Conservation (phyloP, 306 rosid species). For the Lathyrus tuberosus region DNA sequence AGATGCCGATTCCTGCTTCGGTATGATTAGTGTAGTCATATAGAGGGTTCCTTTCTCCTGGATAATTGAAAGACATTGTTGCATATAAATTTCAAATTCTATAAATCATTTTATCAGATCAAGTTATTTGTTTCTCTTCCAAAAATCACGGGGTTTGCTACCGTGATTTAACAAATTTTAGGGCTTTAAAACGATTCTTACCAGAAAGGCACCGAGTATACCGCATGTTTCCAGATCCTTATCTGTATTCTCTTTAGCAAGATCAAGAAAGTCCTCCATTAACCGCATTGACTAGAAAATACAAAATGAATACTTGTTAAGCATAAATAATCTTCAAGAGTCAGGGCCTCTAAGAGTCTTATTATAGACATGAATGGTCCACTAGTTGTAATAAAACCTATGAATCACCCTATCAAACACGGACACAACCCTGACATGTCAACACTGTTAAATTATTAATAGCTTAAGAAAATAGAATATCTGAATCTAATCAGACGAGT, state of each 20-base stretch:
- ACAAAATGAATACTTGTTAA: conserved; percentile 34
- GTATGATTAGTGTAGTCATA: conserved; percentile 78
- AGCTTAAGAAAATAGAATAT: neutral
- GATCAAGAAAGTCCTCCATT: conserved; percentile 77
- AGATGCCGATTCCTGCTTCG: conserved; percentile 89
- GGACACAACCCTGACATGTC: neutral
- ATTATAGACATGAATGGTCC: conserved; percentile 12
- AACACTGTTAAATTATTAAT: neutral
- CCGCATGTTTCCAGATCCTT: conserved; percentile 91
- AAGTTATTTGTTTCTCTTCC: conserved; percentile 14
- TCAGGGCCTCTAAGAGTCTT: neutral
- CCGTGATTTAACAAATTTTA: neutral
- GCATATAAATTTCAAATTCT: conserved; percentile 35
- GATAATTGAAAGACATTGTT: conserved; percentile 39
- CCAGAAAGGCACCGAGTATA: conserved; percentile 74
- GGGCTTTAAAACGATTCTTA: conserved; percentile 50
- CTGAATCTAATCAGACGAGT: neutral
- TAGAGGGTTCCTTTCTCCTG: conserved; percentile 70
- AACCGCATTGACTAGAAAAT: conserved; percentile 60
- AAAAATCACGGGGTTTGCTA: neutral
- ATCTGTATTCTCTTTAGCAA: conserved; percentile 66
- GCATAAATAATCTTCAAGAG: conserved; percentile 12
- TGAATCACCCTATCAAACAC: neutral
- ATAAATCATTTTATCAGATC: conserved; percentile 9
- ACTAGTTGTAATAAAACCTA: neutral